phyloP scores from a whole-genome alignment of 495 filamentous ascomycete species.

The Astrothelium macrocarpum region DNA sequence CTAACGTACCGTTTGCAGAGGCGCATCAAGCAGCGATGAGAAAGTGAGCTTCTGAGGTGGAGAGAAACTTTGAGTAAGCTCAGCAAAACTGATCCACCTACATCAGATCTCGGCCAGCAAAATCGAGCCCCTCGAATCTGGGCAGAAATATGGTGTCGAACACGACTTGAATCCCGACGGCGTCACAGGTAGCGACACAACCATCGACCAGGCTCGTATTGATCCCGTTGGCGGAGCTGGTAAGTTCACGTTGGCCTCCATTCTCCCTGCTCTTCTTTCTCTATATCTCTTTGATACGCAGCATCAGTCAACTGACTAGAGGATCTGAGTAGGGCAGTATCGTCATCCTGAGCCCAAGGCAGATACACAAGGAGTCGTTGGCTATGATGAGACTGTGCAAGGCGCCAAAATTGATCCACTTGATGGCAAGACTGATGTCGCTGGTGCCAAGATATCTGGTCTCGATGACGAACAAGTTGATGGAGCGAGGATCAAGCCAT shows the following conservation, averaged over 20 bases:
- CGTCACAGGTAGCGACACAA: constrained; percentile 6
- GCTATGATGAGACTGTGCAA: constrained; percentile 11
- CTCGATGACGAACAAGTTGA: constrained; percentile 16
- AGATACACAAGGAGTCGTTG: constrained; percentile 18
- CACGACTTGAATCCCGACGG: not conserved
- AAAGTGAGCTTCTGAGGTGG: not conserved
- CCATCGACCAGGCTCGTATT: constrained; percentile 12
- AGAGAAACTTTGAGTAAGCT: not conserved
- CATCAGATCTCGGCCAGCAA: constrained; percentile 8
- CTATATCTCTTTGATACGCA: not conserved
- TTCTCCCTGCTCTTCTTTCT: not conserved
- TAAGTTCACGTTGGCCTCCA: not conserved
- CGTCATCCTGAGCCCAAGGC: constrained; percentile 12
- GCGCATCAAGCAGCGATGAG: constrained; percentile 7
- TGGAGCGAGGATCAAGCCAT: constrained; percentile 12
- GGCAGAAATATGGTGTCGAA: not conserved
- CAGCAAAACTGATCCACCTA: not conserved
- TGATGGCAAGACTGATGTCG: constrained; percentile 5
- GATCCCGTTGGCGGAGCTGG: constrained; percentile 6
- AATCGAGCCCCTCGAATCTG: constrained; percentile 10
- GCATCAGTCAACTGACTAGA: not conserved
- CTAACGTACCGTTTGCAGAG: not conserved
- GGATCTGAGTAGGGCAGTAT: constrained; percentile 9
- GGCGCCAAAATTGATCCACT: constrained; percentile 18
- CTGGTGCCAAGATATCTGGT: constrained; percentile 2